phyloP scores from a whole-genome alignment of 495 filamentous ascomycete species.

The Letharia columbiana region DNA sequence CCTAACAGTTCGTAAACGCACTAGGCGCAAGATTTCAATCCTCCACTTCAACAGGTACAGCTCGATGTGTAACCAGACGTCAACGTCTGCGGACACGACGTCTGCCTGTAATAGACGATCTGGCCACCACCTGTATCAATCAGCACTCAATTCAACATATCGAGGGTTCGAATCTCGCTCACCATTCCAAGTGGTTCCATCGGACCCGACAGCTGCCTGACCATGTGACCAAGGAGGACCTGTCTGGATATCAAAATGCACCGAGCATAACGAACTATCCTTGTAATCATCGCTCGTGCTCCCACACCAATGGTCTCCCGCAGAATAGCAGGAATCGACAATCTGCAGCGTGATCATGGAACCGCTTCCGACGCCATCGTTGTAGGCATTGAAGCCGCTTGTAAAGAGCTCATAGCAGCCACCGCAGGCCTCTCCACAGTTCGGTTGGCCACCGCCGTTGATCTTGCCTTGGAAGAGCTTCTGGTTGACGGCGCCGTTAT shows the following conservation, averaged over 20 bases:
- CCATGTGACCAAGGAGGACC: not conserved
- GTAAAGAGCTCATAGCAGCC: constrained; percentile 22
- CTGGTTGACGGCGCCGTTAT: constrained; percentile 20
- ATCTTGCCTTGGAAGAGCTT: constrained; percentile 13
- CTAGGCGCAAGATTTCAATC: not conserved
- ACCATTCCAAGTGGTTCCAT: constrained; percentile 20
- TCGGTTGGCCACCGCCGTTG: constrained; percentile 10
- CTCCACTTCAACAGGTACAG: not conserved
- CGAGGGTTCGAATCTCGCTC: not conserved
- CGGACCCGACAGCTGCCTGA: constrained; percentile 7
- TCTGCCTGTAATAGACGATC: constrained; percentile 14
- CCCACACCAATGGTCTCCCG: constrained; percentile 14
- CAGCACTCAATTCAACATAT: not conserved
- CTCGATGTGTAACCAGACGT: not conserved
- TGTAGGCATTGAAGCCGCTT: constrained; percentile 17
- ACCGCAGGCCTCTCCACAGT: constrained; percentile 17
- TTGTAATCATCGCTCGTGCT: constrained; percentile 10
- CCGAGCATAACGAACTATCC: constrained; percentile 17
- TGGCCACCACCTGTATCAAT: constrained; percentile 4
- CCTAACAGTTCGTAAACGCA: not conserved
- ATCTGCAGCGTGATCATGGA: constrained; percentile 16
- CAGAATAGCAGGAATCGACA: constrained; percentile 17
- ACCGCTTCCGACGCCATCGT: constrained; percentile 9
- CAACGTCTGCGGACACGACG: not conserved
- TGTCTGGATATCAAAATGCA: constrained; percentile 23